These are phyloP conservation scores for Zhuliangozyma parablackwelliae DNA, from an alignment of 1,139 yeast species.

Conservation along the genomic window DNA sequence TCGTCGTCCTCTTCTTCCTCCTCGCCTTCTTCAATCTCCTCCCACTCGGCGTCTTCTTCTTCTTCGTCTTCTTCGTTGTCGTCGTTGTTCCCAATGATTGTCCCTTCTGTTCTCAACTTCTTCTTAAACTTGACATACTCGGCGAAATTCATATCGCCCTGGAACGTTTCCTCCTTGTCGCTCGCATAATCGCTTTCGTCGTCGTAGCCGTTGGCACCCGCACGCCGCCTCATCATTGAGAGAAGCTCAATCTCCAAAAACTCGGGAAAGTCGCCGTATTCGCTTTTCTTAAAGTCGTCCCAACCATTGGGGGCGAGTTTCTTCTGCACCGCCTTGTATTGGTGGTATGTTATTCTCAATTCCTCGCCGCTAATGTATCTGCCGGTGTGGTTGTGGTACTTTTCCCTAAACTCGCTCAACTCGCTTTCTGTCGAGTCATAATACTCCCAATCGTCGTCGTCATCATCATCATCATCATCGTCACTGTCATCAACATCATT, in stretches of 20 bases:
- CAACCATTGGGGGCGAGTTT: too few relatives aligned
- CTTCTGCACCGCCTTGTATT: conserved; percentile 1
- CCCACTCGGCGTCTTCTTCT: conserved; percentile 6
- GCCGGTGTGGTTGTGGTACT: conserved; percentile 7
- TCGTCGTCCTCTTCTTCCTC: conserved; percentile 5
- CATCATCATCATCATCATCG: neutral
- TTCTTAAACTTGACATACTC: conserved; percentile 10
- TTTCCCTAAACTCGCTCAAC: conserved; percentile 8
- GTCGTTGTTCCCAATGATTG: conserved; percentile 2
- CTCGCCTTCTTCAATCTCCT: conserved; percentile 3
- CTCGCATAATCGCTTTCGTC: conserved; percentile 18
- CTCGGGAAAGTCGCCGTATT: conserved; percentile 13
- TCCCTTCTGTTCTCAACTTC: conserved; percentile 6
- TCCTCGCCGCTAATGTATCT: conserved; percentile 7
- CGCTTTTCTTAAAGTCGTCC: conserved; percentile 8
- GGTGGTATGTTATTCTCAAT: conserved; percentile 4
- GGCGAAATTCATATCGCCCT: conserved; percentile 15
- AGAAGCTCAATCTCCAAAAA: conserved; percentile 10
- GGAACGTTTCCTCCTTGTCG: conserved; percentile 14
- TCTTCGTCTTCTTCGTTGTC: conserved; percentile 5
- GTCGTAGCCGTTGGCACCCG: conserved; percentile 3
- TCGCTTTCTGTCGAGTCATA: neutral
- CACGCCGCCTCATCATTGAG: conserved; percentile 8
- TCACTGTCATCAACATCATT: neutral
- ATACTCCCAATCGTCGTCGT: neutral